phyloP scores from a whole-genome alignment of 2,329 filamentous ascomycete genomes.

The Xylaria sp. region DNA sequence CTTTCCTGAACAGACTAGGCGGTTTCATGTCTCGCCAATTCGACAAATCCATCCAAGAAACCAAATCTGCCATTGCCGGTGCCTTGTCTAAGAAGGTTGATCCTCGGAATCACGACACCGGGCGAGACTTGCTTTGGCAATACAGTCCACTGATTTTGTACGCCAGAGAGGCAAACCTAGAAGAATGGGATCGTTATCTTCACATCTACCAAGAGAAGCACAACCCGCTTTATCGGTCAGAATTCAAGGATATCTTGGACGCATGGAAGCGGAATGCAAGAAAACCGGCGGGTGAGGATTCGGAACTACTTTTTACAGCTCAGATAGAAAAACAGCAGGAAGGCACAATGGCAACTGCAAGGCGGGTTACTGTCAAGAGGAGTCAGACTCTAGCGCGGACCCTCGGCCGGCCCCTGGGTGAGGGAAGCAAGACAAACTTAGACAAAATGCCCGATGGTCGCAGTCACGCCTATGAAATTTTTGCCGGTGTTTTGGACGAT shows the following conservation, averaged over 20 bases:
- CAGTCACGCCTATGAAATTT: conserved; percentile 81
- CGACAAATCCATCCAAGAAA: conserved; percentile 76
- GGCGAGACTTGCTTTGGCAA: conserved; percentile 81
- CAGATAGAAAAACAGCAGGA: conserved; percentile 87
- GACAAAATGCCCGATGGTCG: conserved; percentile 72
- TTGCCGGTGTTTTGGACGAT: conserved; percentile 82
- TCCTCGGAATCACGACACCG: conserved; percentile 73
- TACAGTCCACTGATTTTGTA: conserved; percentile 91
- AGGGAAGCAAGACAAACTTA: conserved; percentile 61
- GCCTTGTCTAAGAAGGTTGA: conserved; percentile 75
- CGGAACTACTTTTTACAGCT: conserved; percentile 86
- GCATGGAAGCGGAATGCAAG: conserved; percentile 83
- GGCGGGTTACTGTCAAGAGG: conserved; percentile 92
- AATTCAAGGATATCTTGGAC: conserved; percentile 80
- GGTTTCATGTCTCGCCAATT: conserved; percentile 87
- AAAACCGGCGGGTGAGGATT: conserved; percentile 80
- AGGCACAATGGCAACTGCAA: conserved; percentile 75
- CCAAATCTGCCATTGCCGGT: conserved; percentile 70
- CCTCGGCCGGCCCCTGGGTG: conserved; percentile 73
- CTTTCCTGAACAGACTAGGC: conserved; percentile 82
- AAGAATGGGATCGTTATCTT: conserved; percentile 83
- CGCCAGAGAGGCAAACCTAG: conserved; percentile 81
- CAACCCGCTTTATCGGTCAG: conserved; percentile 79
- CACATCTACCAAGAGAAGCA: conserved; percentile 83
- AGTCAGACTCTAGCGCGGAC: conserved; percentile 86